Evolutionary conservation across 2,329 filamentous ascomycete species (phyloP).

Genomic region (Claviceps spartinae): DNA sequence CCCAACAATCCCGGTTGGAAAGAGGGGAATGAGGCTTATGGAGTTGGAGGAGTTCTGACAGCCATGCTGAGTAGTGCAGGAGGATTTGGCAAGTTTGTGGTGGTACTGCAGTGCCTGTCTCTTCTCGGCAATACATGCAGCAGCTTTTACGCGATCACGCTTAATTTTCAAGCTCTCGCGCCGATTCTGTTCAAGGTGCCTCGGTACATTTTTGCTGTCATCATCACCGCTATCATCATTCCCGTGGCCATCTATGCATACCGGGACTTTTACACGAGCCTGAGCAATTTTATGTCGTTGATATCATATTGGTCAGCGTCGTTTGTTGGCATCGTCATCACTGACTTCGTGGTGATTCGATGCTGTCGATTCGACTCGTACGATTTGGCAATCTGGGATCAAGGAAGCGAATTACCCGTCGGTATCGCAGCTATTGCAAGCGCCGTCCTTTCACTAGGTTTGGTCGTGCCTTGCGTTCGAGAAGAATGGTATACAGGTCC

Average conservation of each 20-base stretch:
- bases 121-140: constrained; percentile 46
- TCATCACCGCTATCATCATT: constrained; percentile 46
- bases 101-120: constrained; percentile 43
- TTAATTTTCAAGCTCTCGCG: constrained; percentile 50
- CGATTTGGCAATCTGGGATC: constrained; percentile 34
- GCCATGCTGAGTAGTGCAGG: constrained; percentile 44
- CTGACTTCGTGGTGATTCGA: constrained; percentile 36
- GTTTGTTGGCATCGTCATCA: constrained; percentile 35
- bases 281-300: constrained; percentile 42
- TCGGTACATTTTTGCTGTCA: constrained; percentile 42
- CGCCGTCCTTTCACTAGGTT: constrained; percentile 30
- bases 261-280: constrained; percentile 40
- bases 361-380: constrained; percentile 29
- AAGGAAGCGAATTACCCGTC: constrained; percentile 28
- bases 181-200: constrained; percentile 42
- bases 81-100: constrained; percentile 48
- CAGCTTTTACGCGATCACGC: constrained; percentile 47
- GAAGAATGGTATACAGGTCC: constrained; percentile 49
- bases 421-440: constrained; percentile 34
- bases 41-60: constrained; percentile 44
- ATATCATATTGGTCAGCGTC: constrained; percentile 47
- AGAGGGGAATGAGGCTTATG: constrained; percentile 37
- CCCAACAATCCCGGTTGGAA: constrained; percentile 39
- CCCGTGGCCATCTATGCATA: constrained; percentile 43
- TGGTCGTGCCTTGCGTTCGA: constrained; percentile 46